Conservation (phyloP, 2,329 filamentous ascomycete genomes). For the Colletotrichum navitas region DNA sequence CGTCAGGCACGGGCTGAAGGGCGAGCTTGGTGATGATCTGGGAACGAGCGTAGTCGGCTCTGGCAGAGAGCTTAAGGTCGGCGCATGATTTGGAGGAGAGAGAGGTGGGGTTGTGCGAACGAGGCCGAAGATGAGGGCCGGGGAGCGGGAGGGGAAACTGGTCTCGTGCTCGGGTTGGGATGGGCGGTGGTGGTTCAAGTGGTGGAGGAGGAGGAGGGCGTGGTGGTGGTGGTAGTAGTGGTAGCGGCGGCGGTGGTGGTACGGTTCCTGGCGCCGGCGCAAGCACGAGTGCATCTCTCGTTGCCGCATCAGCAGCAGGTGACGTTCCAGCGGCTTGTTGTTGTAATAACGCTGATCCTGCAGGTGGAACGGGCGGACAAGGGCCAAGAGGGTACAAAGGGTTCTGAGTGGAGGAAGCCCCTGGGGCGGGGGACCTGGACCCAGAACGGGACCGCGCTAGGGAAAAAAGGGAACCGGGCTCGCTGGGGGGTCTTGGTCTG, state of each 20-base stretch:
- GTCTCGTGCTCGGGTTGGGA: slow-evolving; percentile 16
- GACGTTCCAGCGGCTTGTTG: slow-evolving; percentile 32
- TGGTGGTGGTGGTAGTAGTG: not conserved
- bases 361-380: slow-evolving; percentile 30
- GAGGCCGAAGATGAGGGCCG: slow-evolving; percentile 38
- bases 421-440: slow-evolving; percentile 37
- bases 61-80: slow-evolving; percentile 41
- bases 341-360: slow-evolving; percentile 41
- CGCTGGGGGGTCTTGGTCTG: slow-evolving; percentile 33
- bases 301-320: slow-evolving; percentile 40
- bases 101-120: slow-evolving; percentile 39
- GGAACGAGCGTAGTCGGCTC: slow-evolving; percentile 39
- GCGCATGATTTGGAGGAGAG: slow-evolving; percentile 39
- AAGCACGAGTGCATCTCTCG: slow-evolving; percentile 11
- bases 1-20: slow-evolving; percentile 19
- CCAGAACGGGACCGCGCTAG: slow-evolving; percentile 37
- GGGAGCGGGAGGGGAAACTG: slow-evolving; percentile 25
- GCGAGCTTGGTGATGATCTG: slow-evolving; percentile 40
- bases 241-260: slow-evolving; percentile 10
- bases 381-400: slow-evolving; percentile 21
- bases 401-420: slow-evolving; percentile 37
- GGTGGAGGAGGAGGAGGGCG: slow-evolving; percentile 11
- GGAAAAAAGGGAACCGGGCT: slow-evolving; percentile 39
- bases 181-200: slow-evolving; percentile 12
- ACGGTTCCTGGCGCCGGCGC: slow-evolving; percentile 14